A percentile compares a stretch with the other conserved stretches of the same genome.
phyloP scores from a whole-genome alignment of 2,329 filamentous ascomycete genomes.

The Curvularia lunata region DNA sequence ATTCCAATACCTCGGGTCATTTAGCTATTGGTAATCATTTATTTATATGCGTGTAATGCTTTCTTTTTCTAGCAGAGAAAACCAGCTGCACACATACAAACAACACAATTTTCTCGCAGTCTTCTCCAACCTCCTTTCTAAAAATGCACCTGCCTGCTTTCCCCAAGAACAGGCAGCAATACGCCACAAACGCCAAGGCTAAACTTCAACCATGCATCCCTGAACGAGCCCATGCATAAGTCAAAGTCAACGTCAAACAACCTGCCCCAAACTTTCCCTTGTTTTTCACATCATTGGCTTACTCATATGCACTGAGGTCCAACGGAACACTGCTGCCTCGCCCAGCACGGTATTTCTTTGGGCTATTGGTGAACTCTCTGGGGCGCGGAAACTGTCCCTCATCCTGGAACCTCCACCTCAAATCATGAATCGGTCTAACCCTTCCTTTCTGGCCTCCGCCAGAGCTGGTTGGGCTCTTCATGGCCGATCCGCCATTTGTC shows the following conservation, averaged over 20 bases:
- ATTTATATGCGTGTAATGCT: background rate
- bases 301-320: constrained; percentile 70
- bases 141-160: background rate
- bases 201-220: constrained; percentile 21
- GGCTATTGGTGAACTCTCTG: constrained; percentile 75
- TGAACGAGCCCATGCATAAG: constrained; percentile 7
- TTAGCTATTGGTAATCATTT: background rate
- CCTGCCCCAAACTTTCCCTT: background rate
- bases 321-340: constrained; percentile 92
- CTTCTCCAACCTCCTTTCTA: background rate
- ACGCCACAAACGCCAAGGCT: constrained; percentile 28
- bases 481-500: constrained; percentile 48
- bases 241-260: constrained; percentile 17
- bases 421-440: constrained; percentile 71
- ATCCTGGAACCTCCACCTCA: constrained; percentile 84
- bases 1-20: background rate
- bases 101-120: background rate
- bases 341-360: constrained; percentile 84
- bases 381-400: constrained; percentile 85
- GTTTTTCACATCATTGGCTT: constrained; percentile 4
- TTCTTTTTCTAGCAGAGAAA: background rate
- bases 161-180: background rate
- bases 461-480: constrained; percentile 32
- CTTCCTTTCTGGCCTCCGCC: constrained; percentile 33
- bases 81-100: background rate